phyloP scores from a whole-genome alignment of 768 basidiomycete genomes.

The Hypsizygus marmoreus region DNA sequence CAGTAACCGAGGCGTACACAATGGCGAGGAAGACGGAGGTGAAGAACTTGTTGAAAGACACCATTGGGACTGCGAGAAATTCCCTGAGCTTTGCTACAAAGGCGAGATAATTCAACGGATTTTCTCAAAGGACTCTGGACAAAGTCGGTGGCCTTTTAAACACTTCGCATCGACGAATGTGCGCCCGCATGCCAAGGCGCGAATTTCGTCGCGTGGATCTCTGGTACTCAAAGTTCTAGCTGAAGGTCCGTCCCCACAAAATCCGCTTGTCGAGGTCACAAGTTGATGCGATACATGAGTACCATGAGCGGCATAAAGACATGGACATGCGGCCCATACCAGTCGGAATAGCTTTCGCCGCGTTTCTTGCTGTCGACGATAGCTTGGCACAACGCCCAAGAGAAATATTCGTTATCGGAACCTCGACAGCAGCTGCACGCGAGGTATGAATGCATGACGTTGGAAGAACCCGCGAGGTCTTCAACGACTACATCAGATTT shows the following conservation, averaged over 20 bases:
- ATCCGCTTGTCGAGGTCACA: background rate
- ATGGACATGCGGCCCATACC: background rate
- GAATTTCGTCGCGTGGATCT: background rate
- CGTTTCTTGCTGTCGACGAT: background rate
- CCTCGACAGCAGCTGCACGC: no score
- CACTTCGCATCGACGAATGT: no score
- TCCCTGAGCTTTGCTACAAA: no score
- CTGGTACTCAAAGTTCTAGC: background rate
- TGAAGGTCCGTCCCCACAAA: conserved; percentile 1
- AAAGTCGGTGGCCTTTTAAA: background rate
- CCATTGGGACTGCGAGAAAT: conserved; percentile 14
- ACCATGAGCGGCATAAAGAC: background rate
- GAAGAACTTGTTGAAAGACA: conserved; percentile 26
- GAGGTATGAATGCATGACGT: no score
- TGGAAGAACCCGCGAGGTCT: no score
- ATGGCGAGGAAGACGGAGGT: conserved; percentile 26
- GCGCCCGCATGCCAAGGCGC: no score
- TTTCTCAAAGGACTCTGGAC: background rate
- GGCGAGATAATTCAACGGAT: background rate
- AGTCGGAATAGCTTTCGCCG: background rate
- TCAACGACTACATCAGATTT: no score
- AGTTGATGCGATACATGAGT: background rate
- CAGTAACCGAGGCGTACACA: conserved; percentile 17
- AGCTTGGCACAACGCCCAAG: no score
- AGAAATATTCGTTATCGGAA: no score